Percentiles rank a stretch among this genome's conserved stretches.
These are phyloP conservation scores for Fraxinus americana DNA, from an alignment of 257 asterid species.

Conservation along the genomic window DNA sequence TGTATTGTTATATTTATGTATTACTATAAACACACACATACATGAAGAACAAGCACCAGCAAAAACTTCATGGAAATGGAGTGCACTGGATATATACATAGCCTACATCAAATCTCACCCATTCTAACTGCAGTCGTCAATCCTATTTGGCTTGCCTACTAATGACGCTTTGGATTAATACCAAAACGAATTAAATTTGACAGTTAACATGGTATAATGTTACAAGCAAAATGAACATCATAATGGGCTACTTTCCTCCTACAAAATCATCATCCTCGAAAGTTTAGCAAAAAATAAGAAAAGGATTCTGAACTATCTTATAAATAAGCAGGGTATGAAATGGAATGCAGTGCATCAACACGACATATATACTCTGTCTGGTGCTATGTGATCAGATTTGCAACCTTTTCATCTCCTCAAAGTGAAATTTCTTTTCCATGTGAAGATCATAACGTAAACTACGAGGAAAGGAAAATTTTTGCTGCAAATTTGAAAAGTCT, in stretches of 20 bases:
- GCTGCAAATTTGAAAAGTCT: neutral
- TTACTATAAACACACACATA: too few species aligned
- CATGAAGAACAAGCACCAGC: neutral
- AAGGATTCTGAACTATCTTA: neutral
- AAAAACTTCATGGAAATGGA: neutral
- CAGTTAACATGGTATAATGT: neutral
- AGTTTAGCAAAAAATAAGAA: neutral
- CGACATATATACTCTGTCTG: neutral
- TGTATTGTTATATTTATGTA: too few species aligned
- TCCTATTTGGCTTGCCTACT: neutral
- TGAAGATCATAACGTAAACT: neutral
- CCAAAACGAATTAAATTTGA: neutral
- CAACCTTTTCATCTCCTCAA: neutral
- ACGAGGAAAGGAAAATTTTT: too few species aligned
- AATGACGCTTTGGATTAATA: neutral
- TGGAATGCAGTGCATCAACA: neutral
- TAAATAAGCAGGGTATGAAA: neutral
- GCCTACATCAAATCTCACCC: neutral
- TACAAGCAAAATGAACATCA: neutral
- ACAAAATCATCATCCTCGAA: neutral
- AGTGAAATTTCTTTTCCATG: neutral
- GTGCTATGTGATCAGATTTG: neutral
- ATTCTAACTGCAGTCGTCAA: neutral
- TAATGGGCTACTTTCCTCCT: neutral
- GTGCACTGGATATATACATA: neutral